phyloP scores from a whole-genome alignment of 2,329 filamentous ascomycete species.

The Colletotrichum cereale region DNA sequence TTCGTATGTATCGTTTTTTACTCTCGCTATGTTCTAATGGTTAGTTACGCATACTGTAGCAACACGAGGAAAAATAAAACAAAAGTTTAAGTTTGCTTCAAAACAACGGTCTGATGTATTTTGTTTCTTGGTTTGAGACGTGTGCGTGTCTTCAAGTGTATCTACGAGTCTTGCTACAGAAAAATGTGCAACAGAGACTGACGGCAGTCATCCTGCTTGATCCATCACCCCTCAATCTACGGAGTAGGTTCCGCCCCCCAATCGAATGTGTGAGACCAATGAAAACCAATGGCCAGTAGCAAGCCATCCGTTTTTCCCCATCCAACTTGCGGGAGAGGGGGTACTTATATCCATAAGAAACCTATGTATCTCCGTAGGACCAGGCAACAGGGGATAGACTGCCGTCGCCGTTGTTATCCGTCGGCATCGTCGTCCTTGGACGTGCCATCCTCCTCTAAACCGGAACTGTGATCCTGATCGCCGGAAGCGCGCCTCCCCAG shows the following conservation, averaged over 20 bases:
- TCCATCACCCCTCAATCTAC: slow-evolving; percentile 70
- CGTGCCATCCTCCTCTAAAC: slow-evolving; percentile 61
- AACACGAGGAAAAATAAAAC: slow-evolving; percentile 3
- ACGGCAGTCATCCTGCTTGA: slow-evolving; percentile 74
- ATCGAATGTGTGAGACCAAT: slow-evolving; percentile 10
- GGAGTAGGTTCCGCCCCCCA: slow-evolving; percentile 42
- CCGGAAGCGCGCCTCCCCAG: slow-evolving; percentile 46
- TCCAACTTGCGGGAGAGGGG: background rate
- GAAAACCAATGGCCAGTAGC: slow-evolving; percentile 17
- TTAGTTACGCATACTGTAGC: slow-evolving; percentile 12
- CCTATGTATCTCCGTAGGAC: slow-evolving; percentile 60
- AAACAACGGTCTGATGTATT: slow-evolving; percentile 23
- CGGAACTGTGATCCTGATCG: slow-evolving; percentile 48
- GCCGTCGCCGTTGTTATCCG: slow-evolving; percentile 69
- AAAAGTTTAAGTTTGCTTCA: slow-evolving; percentile 1
- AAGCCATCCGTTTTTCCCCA: slow-evolving; percentile 10
- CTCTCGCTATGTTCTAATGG: slow-evolving; percentile 22
- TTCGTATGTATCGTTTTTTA: slow-evolving; percentile 36
- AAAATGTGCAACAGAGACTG: slow-evolving; percentile 51
- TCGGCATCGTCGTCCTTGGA: slow-evolving; percentile 72
- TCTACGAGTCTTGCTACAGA: slow-evolving; percentile 51
- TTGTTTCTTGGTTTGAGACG: slow-evolving; percentile 13
- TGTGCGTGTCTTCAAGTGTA: slow-evolving; percentile 18
- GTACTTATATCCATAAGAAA: slow-evolving; percentile 15
- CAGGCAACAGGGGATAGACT: slow-evolving; percentile 77